Base-by-base conservation (phyloP, 2,329 filamentous ascomycete species). In the Ascochyta fabae region DNA sequence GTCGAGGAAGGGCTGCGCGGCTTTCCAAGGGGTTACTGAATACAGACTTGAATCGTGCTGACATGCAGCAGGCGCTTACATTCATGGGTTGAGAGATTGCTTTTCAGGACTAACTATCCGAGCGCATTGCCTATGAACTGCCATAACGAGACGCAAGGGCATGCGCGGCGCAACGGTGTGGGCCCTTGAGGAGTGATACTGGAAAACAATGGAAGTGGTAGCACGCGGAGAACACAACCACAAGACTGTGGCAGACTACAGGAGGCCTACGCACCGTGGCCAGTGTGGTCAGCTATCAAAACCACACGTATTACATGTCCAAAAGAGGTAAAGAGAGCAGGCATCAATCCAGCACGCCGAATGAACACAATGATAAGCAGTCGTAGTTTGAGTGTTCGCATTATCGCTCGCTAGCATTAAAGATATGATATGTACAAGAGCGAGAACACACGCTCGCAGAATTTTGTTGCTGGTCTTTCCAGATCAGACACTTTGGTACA, bases 321-420 rank as follows among this genome's bases (percentile, higher is more conserved):
- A 2, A 26, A 16, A 15, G 23, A 9, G 3, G 15, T 12, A 29
- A 3, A 6, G 5, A n/a, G 5, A 13, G 4, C 22, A 16, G 16
- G 27, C 53, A 27, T 41, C 42, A 47, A 27, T 41, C 42, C 43
- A 24, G 15, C 36, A 27, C 24, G 16, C 24, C 7, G n/a, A 22
- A 40, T 29, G 24, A 22, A 12, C 7, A 34, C 7, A 49, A 34
- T 39, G 10, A n/a, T 10, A 38, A n/a, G 27, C 19, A 36, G 33
- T 46, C 46, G 42, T 46, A 36, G 16, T 23, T 56, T 48, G 33
- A 42, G 33, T 43, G 47, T 51, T 35, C 24, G 44, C 44, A 39
- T 53, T 48, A 48, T 45, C 54, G 53, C 53, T 58, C 54, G 53
- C 53, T 58, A 60, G 51, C 64, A 68, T 68, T 68, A 68, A 68